Evolutionary conservation across 176 grass and related monocot species (phyloP).

Genomic region (Paspalum notatum): DNA sequence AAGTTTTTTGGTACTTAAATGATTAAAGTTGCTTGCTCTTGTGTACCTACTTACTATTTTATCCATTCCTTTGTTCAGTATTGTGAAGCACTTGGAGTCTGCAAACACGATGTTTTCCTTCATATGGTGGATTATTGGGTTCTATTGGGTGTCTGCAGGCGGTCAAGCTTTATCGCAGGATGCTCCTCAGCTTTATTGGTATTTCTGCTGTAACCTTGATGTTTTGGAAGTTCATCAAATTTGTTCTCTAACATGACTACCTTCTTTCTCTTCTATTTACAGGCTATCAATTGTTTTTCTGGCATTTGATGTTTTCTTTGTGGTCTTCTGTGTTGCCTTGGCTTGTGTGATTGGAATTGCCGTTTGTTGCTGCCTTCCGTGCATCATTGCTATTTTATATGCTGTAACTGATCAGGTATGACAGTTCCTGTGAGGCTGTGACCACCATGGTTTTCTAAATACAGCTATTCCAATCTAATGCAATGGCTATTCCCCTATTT

Average conservation of each 20-base stretch:
- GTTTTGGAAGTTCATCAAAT: neutral
- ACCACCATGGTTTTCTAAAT: constrained; percentile 24
- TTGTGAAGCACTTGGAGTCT: constrained; percentile 89
- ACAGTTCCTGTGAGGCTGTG: neutral
- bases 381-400: constrained; percentile 98
- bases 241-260: constrained; percentile 44
- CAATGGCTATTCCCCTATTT: constrained; percentile 16
- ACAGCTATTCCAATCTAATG: neutral
- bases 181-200: constrained; percentile 98
- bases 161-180: constrained; percentile 67
- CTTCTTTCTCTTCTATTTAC: constrained; percentile 39
- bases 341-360: constrained; percentile 93
- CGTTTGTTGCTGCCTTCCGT: constrained; percentile 97
- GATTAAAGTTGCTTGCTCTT: constrained; percentile 11
- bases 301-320: constrained; percentile 99
- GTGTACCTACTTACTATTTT: constrained; percentile 10
- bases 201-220: constrained; percentile 31
- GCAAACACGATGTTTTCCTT: constrained; percentile 99
- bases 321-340: constrained; percentile 92
- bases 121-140: constrained; percentile 98
- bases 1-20: constrained; percentile 19
- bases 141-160: constrained; percentile 95
- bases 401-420: constrained; percentile 96
- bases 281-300: constrained; percentile 96
- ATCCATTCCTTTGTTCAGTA: constrained; percentile 44